Conservation (phyloP, 2,329 filamentous ascomycete genomes). For the Tolypocladium tropicale region DNA sequence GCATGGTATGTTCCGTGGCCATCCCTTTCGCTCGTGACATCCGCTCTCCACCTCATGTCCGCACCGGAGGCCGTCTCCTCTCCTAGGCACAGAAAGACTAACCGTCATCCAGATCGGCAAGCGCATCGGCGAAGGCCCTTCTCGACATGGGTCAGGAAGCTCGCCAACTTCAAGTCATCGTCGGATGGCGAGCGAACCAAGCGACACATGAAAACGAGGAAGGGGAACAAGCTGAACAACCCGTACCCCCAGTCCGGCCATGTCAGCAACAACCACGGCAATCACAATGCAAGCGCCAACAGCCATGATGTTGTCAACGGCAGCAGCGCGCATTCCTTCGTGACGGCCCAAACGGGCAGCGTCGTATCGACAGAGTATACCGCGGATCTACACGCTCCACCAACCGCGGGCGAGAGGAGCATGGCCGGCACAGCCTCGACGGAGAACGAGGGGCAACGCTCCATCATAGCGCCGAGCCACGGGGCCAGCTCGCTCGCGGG, state of each 20-base stretch:
- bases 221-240: conserved; percentile 62
- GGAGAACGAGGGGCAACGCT: conserved; percentile 65
- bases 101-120: conserved; percentile 46
- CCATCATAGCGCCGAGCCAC: conserved; percentile 68
- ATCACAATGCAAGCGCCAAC: conserved; percentile 10
- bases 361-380: conserved; percentile 49
- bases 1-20: conserved; percentile 26
- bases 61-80: not conserved
- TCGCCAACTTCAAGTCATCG: conserved; percentile 74
- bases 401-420: conserved; percentile 59
- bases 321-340: conserved; percentile 44
- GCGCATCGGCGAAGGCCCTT: conserved; percentile 71
- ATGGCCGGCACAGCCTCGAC: conserved; percentile 75
- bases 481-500: conserved; percentile 55
- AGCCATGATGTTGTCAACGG: conserved; percentile 13
- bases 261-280: conserved; percentile 20
- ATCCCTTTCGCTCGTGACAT: not conserved
- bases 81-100: not conserved
- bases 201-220: conserved; percentile 40
- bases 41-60: not conserved
- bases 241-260: conserved; percentile 81
- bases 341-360: conserved; percentile 45
- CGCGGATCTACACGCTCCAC: conserved; percentile 44
- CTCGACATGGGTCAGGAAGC: conserved; percentile 86
- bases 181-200: conserved; percentile 44